These are phyloP conservation scores for Ramularia endophylla DNA, from an alignment of 2,329 filamentous ascomycete genomes.

Conservation along the genomic window DNA sequence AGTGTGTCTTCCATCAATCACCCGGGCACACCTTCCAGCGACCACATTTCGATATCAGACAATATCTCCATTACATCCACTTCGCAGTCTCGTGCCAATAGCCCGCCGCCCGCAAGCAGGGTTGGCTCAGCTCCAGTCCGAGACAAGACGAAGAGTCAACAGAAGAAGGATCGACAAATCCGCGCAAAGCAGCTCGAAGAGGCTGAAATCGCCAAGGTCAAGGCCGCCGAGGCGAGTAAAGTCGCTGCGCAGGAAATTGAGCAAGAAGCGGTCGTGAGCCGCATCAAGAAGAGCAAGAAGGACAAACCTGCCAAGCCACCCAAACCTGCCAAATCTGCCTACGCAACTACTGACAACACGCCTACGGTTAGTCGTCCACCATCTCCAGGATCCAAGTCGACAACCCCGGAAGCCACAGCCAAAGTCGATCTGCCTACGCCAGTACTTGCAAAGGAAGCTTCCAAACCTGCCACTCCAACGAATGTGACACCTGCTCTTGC, in stretches of 20 bases:
- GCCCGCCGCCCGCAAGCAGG: conserved; percentile 57
- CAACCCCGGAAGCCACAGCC: conserved; percentile 3
- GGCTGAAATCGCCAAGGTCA: conserved; percentile 30
- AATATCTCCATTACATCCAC: conserved; percentile 68
- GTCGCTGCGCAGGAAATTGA: conserved; percentile 45
- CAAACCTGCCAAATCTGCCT: conserved; percentile 22
- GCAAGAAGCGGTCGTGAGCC: conserved; percentile 66
- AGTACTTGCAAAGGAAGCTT: conserved; percentile 5
- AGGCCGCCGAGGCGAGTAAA: conserved; percentile 46
- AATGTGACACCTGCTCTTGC: conserved; percentile 11
- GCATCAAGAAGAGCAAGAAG: conserved; percentile 84
- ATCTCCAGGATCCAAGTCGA: conserved; percentile 11
- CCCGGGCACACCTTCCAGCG: conserved; percentile 68
- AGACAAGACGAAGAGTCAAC: conserved; percentile 68
- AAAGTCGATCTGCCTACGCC: conserved; percentile 1
- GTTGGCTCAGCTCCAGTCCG: conserved; percentile 65
- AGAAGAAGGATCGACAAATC: conserved; percentile 58
- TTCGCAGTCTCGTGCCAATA: conserved; percentile 65
- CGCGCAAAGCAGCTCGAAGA: conserved; percentile 41
- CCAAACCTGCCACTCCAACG: conserved; percentile 18
- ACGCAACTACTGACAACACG: conserved; percentile 21
- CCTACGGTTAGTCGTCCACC: conserved; percentile 26
- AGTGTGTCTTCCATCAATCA: conserved; percentile 54
- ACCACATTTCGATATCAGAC: conserved; percentile 61
- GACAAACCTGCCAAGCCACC: conserved; percentile 27